phyloP scores from a whole-genome alignment of 2,329 filamentous ascomycete species.

The Nothopassalora personata region DNA sequence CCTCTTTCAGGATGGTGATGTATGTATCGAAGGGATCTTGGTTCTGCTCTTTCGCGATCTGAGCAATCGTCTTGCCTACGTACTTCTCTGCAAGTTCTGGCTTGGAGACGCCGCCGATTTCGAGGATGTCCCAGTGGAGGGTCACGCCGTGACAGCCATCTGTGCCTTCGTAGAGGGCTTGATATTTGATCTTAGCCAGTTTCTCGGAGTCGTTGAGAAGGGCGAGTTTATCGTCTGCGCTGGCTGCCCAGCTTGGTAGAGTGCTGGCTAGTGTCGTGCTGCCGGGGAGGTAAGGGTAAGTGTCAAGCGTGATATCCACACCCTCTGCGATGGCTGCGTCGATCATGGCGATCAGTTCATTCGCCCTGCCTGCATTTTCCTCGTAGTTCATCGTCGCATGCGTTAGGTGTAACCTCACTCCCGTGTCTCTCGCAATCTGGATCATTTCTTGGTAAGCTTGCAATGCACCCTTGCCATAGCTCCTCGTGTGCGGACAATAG shows the following conservation, averaged over 20 bases:
- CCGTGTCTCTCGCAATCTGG: conserved; percentile 23
- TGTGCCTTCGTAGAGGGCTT: conserved; percentile 22
- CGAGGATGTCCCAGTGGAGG: conserved; percentile 26
- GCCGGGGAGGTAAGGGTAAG: conserved; percentile 28
- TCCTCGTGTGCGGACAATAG: conserved; percentile 27
- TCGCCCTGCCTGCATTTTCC: conserved; percentile 25
- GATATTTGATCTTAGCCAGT: conserved; percentile 21
- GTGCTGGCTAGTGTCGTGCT: conserved; percentile 24
- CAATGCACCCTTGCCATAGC: conserved; percentile 26
- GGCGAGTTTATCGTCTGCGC: conserved; percentile 18
- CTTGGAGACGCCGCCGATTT: conserved; percentile 26
- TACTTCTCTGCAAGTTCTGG: conserved; percentile 13
- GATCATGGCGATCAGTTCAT: conserved; percentile 26
- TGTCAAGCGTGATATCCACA: conserved; percentile 24
- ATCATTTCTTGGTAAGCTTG: conserved; percentile 28
- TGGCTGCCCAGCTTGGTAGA: conserved; percentile 24
- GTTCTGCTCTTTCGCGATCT: conserved; percentile 21
- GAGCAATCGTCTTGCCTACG: conserved; percentile 26
- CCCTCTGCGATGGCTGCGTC: conserved; percentile 22
- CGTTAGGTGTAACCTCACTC: conserved; percentile 26
- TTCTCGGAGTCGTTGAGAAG: conserved; percentile 20
- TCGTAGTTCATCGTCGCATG: conserved; percentile 29
- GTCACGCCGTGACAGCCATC: conserved; percentile 27
- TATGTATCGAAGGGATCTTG: conserved; percentile 26
- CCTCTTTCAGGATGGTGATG: conserved; percentile 24